A percentile compares a stretch with the other conserved stretches of the same genome.
Evolutionary conservation across 1,284 basidiomycete species (phyloP).

Genomic region (Leccinum subrobustum): DNA sequence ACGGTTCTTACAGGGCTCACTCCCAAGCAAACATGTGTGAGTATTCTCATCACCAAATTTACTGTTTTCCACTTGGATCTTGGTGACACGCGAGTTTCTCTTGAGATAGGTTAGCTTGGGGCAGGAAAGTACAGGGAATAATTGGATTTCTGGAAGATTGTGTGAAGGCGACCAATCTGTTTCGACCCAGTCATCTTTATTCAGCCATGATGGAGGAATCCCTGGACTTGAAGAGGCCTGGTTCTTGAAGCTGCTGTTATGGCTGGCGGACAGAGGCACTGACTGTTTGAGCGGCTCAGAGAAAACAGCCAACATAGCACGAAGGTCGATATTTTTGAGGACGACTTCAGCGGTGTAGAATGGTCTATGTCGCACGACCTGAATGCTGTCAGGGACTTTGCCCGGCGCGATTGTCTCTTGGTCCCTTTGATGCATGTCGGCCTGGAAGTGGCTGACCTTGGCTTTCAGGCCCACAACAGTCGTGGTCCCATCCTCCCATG

Average conservation of each 20-base stretch:
- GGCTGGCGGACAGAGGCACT: slow-evolving; percentile 44
- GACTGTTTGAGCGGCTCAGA: slow-evolving; percentile 63
- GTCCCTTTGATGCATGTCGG: slow-evolving; percentile 91
- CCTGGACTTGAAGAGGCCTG: slow-evolving; percentile 26
- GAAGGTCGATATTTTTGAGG: slow-evolving; percentile 76
- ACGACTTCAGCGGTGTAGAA: slow-evolving; percentile 93
- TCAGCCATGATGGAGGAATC: slow-evolving; percentile 63
- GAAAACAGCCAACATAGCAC: slow-evolving; percentile 80
- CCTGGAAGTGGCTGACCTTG: slow-evolving; percentile 77
- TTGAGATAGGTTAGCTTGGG: slow-evolving; percentile 86
- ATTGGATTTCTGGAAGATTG: slow-evolving; percentile 59
- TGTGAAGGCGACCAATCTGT: slow-evolving; percentile 61
- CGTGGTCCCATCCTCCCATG: slow-evolving; percentile 80
- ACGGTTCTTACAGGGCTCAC: slow-evolving; percentile 59
- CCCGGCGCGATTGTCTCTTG: slow-evolving; percentile 69
- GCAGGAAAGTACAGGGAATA: slow-evolving; percentile 74
- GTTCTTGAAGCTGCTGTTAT: slow-evolving; percentile 26
- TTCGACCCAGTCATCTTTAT: slow-evolving; percentile 85
- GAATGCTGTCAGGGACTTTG: slow-evolving; percentile 46
- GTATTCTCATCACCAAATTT: slow-evolving; percentile 91
- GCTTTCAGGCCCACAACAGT: slow-evolving; percentile 85
- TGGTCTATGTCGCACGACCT: slow-evolving; percentile 74
- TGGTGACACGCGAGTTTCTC: slow-evolving; percentile 47
- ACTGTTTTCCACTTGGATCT: slow-evolving; percentile 45
- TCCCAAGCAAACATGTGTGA: slow-evolving; percentile 83